Conservation (phyloP, 2,329 filamentous ascomycete species). For the Clarireedia paspali region DNA sequence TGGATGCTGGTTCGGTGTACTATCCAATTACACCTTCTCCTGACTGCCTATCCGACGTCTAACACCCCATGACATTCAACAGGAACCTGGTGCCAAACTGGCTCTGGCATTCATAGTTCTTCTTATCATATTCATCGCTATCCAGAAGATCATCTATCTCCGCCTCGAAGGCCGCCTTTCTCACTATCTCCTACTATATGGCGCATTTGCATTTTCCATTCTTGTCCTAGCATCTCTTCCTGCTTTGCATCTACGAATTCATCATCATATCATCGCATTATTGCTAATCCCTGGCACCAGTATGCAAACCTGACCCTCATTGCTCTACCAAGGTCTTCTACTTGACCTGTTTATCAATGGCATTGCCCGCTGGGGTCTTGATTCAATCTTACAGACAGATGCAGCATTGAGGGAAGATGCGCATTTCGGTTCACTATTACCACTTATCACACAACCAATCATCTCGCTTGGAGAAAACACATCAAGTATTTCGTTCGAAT, state of each 20-base stretch:
- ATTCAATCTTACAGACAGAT: constrained; percentile 77
- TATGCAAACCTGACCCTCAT: constrained; percentile 75
- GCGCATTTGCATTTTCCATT: constrained; percentile 57
- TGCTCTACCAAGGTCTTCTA: constrained; percentile 84
- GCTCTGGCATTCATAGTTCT: constrained; percentile 75
- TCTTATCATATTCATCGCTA: constrained; percentile 57
- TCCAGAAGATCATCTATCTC: constrained; percentile 77
- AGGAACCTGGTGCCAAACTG: constrained; percentile 81
- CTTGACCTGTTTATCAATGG: constrained; percentile 92
- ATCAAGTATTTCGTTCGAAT: constrained; percentile 31
- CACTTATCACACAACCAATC: constrained; percentile 38
- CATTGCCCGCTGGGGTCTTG: constrained; percentile 89
- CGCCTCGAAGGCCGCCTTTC: constrained; percentile 76
- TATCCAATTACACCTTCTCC: constrained; percentile 94
- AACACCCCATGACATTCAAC: constrained; percentile 77
- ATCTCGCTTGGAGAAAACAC: constrained; percentile 43
- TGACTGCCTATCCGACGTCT: constrained; percentile 89
- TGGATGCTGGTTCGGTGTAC: constrained; percentile 78
- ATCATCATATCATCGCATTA: constrained; percentile 88
- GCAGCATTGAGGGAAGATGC: constrained; percentile 62
- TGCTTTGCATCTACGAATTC: constrained; percentile 74
- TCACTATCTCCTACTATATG: constrained; percentile 71
- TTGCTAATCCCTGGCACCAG: constrained; percentile 81
- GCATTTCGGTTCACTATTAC: constrained; percentile 55
- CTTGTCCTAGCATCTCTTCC: constrained; percentile 66